These are phyloP conservation scores for Colletotrichum musicola DNA, from an alignment of 2,329 filamentous ascomycete genomes.

Conservation along the genomic window DNA sequence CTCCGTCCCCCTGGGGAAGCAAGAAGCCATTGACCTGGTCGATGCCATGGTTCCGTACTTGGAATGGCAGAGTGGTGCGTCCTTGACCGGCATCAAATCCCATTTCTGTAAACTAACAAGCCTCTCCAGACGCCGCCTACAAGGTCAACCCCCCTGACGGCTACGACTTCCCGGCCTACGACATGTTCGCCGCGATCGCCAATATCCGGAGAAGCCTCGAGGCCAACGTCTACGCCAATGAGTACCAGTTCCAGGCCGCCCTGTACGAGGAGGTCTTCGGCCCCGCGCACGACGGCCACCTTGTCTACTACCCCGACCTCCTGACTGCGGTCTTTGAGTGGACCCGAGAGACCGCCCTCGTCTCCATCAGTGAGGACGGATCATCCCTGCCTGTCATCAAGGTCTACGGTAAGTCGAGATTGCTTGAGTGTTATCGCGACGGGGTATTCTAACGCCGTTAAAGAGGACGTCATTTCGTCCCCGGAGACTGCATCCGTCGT, in stretches of 20 bases:
- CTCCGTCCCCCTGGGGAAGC: slow-evolving; percentile 55
- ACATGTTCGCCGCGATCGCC: slow-evolving; percentile 52
- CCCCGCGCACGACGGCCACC: slow-evolving; percentile 56
- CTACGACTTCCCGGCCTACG: slow-evolving; percentile 60
- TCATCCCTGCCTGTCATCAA: slow-evolving; percentile 59
- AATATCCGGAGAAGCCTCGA: slow-evolving; percentile 48
- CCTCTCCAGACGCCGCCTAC: slow-evolving; percentile 52
- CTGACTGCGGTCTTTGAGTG: slow-evolving; percentile 53
- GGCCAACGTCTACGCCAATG: slow-evolving; percentile 51
- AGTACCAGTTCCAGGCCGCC: slow-evolving; percentile 57
- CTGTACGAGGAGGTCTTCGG: slow-evolving; percentile 54
- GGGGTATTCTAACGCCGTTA: background rate
- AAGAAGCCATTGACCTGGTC: slow-evolving; percentile 53
- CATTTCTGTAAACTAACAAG: no score
- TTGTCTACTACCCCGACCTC: slow-evolving; percentile 56
- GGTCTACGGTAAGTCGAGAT: slow-evolving; percentile 49
- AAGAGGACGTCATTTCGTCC: slow-evolving; percentile 48
- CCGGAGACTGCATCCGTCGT: slow-evolving; percentile 43
- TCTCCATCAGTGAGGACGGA: slow-evolving; percentile 53
- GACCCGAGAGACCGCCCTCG: slow-evolving; percentile 54
- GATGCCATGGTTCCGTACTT: slow-evolving; percentile 55
- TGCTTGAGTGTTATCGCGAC: background rate
- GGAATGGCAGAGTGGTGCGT: slow-evolving; percentile 55
- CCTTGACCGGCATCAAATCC: no score
- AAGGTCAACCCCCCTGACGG: slow-evolving; percentile 63